Base-by-base conservation (phyloP, 2,329 filamentous ascomycete genomes). In the Penicillium thymicola region DNA sequence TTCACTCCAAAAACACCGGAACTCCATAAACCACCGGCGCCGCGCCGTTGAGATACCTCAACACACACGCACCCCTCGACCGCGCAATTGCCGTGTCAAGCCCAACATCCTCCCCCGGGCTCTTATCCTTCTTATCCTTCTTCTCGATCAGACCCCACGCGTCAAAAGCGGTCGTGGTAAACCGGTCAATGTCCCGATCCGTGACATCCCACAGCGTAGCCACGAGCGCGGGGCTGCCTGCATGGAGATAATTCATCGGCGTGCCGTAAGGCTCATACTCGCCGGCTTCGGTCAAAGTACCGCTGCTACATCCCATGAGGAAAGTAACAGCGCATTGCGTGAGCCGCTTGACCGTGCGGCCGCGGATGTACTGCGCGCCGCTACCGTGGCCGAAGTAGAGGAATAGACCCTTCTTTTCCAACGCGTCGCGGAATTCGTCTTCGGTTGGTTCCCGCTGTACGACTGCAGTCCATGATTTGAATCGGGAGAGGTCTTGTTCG, bases 201-300 rank as follows among this genome's bases (percentile, higher is more conserved):
- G 94, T 99, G 48, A 99, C 94, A 73, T 99, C 94, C 94, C 94
- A 99, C 37, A 99, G 80, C 16, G 92, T 97, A 44, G 92, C 94
- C 2, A 97, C 86, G 10, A 97, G 85, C 0, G 93, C 92, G 4
- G 91, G 92, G 65, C 84, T 86, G 1, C 91, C 93, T 0, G 92
- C 92, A 64, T 93, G 86, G 75, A 99, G 86, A 76, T 97, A 97
- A 66, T 92, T 92, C 77, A 92, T 86, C 25, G 94, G 89, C 54
- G 93, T 91, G 1, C 94, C 93, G 65, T 89, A 88, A n/a, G 89
- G 87, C 72, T 97, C 92, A 67, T 96, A 96, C 60, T 91, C 88
- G 48, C 93, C 93, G 11, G 87, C 86, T 66, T 94, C 89, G 0
- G 82, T 85, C 50, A 97, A 81, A 28, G 87, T 85, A 1, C 90